Evolutionary conservation across 805 yeast genomes (phyloP), one percentile per base, ranked within the genome.

Genomic region (Spathaspora girioi): DNA sequence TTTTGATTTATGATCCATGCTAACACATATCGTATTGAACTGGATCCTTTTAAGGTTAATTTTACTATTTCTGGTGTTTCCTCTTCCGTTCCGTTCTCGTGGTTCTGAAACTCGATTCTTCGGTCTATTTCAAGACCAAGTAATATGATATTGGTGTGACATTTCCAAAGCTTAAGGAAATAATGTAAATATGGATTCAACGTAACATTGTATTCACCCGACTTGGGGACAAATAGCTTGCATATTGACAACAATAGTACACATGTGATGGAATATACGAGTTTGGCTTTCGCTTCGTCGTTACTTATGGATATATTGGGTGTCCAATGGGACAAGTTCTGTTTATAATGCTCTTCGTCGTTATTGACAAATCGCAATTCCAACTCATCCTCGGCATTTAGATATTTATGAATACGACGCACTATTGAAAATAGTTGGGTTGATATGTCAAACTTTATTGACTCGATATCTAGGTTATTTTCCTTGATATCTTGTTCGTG

Each of bases 141-240:
- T 9, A 80, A 64, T 1, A 87, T 75, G 2, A 83, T 74, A 52
- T 76, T 77, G 1, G 91, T 84, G 58, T 82, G 81, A 42, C 80
- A 76, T 57, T 84, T 83, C 93, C 94, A 87, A 5, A 81, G 60
- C 45, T 80, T 79, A 9, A 85, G 67, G 53, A 83, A 78, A 45
- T 76, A 72, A 18, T 79, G 78, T 45, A 82, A 60, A 59, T 84
- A 87, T 18, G 94, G 94, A 59, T 85, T 85, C 47, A 80, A 55
- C 18, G 77, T 73, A 6, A 79, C 59, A 53, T 76, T 78, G 46
- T 69, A 68, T 10, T 62, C 63, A 2, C 60, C 58, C n/a, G 50
- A 50, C 5, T 56, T 59, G 11, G 64, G 65, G 5, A 59, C 60
- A 57, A 68, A 69, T 40, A 72, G 56, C 55, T 71, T 68, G 53